A percentile compares a stretch with the other conserved stretches of the same genome.
These are phyloP conservation scores for Davidsoniella eucalypti DNA, from an alignment of 2,329 filamentous ascomycete genomes.

Conservation along the genomic window DNA sequence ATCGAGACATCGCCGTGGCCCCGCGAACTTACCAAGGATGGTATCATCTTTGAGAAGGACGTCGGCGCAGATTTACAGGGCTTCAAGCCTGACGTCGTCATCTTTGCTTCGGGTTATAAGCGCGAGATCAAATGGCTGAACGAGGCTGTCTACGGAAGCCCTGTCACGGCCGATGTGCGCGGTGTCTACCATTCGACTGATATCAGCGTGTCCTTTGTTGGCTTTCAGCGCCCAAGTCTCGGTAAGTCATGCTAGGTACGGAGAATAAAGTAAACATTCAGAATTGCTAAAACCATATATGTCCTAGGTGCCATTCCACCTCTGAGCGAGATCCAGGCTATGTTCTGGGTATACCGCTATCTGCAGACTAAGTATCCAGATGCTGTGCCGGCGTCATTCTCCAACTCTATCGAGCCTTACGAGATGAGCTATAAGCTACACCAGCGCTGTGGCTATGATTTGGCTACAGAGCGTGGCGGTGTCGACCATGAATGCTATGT, in stretches of 20 bases:
- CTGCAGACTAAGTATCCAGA: slow-evolving; percentile 19
- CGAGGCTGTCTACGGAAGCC: slow-evolving; percentile 22
- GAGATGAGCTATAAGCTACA: slow-evolving; percentile 27
- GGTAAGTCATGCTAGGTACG: slow-evolving; percentile 16
- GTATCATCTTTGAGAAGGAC: slow-evolving; percentile 17
- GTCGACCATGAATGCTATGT: slow-evolving; percentile 34
- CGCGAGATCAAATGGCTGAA: slow-evolving; percentile 26
- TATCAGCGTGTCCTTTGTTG: slow-evolving; percentile 27
- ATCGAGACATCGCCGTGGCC: slow-evolving; percentile 32
- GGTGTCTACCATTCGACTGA: slow-evolving; percentile 30
- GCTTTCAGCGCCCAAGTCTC: slow-evolving; percentile 29
- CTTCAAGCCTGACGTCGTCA: slow-evolving; percentile 27
- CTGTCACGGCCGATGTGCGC: slow-evolving; percentile 33
- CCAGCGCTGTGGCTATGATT: slow-evolving; percentile 19
- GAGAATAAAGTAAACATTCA: neutral
- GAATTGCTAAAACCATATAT: neutral
- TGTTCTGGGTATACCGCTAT: slow-evolving; percentile 29
- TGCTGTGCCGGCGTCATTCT: slow-evolving; percentile 13
- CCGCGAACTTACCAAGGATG: slow-evolving; percentile 20
- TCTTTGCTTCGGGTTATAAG: slow-evolving; percentile 32
- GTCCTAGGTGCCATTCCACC: slow-evolving; percentile 28
- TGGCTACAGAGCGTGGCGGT: slow-evolving; percentile 22
- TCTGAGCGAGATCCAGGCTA: slow-evolving; percentile 31
- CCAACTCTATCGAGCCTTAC: slow-evolving; percentile 19
- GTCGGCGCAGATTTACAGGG: neutral